These are phyloP conservation scores for Ogataea populi-albae DNA, from an alignment of 805 yeast genomes.

Conservation along the genomic window DNA sequence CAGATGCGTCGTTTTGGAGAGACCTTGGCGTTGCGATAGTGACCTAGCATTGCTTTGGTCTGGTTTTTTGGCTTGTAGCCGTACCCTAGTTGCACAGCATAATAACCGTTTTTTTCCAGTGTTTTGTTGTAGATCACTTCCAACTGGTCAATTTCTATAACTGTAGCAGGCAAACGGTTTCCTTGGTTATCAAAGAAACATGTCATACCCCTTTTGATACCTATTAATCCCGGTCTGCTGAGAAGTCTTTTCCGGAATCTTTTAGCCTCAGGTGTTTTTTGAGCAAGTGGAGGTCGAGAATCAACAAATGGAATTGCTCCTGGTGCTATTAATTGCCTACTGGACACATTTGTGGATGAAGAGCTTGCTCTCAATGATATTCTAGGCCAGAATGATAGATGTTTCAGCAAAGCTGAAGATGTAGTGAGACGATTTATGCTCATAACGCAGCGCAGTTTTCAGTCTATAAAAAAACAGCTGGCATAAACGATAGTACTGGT, in stretches of 20 bases:
- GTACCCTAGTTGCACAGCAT: conserved; percentile 83
- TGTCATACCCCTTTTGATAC: conserved; percentile 87
- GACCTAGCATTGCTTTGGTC: conserved; percentile 66
- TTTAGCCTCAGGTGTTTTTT: conserved; percentile 66
- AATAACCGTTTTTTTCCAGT: conserved; percentile 69
- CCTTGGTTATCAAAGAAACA: conserved; percentile 75
- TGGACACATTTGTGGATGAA: too few relatives aligned
- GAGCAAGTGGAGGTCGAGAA: conserved; percentile 48
- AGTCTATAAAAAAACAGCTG: too few relatives aligned
- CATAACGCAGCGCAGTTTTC: too few relatives aligned
- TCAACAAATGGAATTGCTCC: conserved; percentile 48
- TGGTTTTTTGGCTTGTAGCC: conserved; percentile 68
- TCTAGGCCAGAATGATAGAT: too few relatives aligned
- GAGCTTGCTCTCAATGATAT: too few relatives aligned
- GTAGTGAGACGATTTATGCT: too few relatives aligned
- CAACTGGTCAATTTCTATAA: conserved; percentile 80
- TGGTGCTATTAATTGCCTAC: conserved; percentile 38
- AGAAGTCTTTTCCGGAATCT: conserved; percentile 72
- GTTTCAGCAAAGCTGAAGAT: too few relatives aligned
- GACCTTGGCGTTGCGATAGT: conserved; percentile 72
- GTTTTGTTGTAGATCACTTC: conserved; percentile 81
- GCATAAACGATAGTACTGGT: too few relatives aligned
- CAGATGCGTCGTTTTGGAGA: conserved; percentile 74
- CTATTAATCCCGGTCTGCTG: conserved; percentile 78
- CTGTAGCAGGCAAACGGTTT: conserved; percentile 74